Percentiles rank a stretch among this genome's conserved stretches.
Conservation (phyloP, 2,329 filamentous ascomycete genomes). For the Epichloe sp. region DNA sequence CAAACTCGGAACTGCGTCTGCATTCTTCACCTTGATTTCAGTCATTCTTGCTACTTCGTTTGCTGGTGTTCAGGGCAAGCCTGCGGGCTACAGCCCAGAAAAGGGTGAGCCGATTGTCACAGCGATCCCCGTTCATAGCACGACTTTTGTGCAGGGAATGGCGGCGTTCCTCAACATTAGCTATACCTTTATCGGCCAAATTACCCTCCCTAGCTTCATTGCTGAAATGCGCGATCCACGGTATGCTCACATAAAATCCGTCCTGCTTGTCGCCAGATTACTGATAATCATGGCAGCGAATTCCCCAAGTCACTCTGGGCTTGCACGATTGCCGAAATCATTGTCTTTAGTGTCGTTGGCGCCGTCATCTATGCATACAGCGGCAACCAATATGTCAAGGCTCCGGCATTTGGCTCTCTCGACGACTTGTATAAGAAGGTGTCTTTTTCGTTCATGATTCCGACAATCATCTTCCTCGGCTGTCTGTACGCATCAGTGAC, state of each 20-base stretch:
- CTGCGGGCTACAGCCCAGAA: slow-evolving; percentile 48
- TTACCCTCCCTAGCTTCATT: slow-evolving; percentile 87
- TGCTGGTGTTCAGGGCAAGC: slow-evolving; percentile 60
- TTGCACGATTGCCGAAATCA: slow-evolving; percentile 76
- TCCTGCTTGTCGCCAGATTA: background rate
- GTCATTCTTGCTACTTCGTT: slow-evolving; percentile 77
- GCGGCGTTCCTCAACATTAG: slow-evolving; percentile 89
- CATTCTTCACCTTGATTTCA: slow-evolving; percentile 80
- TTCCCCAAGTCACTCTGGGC: slow-evolving; percentile 90
- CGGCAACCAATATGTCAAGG: slow-evolving; percentile 77
- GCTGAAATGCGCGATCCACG: slow-evolving; percentile 70
- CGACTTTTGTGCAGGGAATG: slow-evolving; percentile 70
- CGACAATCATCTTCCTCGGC: slow-evolving; percentile 83
- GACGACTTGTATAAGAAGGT: slow-evolving; percentile 73
- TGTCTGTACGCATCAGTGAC: slow-evolving; percentile 85
- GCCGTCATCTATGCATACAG: slow-evolving; percentile 75
- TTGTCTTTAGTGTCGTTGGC: slow-evolving; percentile 76
- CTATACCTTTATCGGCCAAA: slow-evolving; percentile 93
- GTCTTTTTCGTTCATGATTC: slow-evolving; percentile 89
- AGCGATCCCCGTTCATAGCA: slow-evolving; percentile 52
- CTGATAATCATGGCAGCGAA: slow-evolving; percentile 40
- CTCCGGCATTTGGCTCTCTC: slow-evolving; percentile 78
- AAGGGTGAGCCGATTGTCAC: slow-evolving; percentile 54
- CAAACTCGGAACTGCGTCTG: slow-evolving; percentile 65
- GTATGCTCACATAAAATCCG: slow-evolving; percentile 14